Evolutionary conservation across 2,329 filamentous ascomycete species (phyloP), one percentile per base, ranked within the genome.

Genomic region (Trichophyton rubrum): DNA sequence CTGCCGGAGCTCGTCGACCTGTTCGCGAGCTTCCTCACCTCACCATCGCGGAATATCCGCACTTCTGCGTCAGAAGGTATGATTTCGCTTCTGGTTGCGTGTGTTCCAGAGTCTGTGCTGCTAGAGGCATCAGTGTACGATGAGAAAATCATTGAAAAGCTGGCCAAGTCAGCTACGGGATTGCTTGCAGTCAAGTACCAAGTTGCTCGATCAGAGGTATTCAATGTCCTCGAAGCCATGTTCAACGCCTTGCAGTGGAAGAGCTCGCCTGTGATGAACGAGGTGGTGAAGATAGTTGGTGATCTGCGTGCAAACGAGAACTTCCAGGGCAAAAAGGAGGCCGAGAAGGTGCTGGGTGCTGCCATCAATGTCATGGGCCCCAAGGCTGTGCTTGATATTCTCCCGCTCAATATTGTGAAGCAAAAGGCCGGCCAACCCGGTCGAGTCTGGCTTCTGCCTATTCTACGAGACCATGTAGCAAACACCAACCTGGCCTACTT

Each of bases 1-100:
- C 77, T 99, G 2, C 91, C 93, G 0, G 86, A 88, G 33, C 78
- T 97, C 0, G 96, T 97, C 72, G 80, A 80, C 60, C 82, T 91
- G 78, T 82, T 97, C 1, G 82, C 89, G 6, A 79, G 82, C 35
- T 97, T 96, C 70, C 82, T 99, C 64, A 83, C 89, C 55, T 95
- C 91, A 0, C 83, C 89, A 0, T 92, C 91, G 0, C 87, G 92
- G 73, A 96, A 96, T 72, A 96, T 99, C 68, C 85, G 93, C 62
- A 84, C 96, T 35, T 97, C 93, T 2, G 90, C 93, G 3, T 95
- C 93, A 0, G 92, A 99, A 73, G 96, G 93, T 71, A 77, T 99
- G 62, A 88, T 96, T 60, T 96, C 92, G 0, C 93, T 99, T 71
- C 81, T 96, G 69, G 88, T 85, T 65, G 96, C 93, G 71, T 95